Evolutionary conservation across 1,284 basidiomycete genomes (phyloP), one percentile per base, ranked within the genome.

Genomic region (Apiotrichum gracile): DNA sequence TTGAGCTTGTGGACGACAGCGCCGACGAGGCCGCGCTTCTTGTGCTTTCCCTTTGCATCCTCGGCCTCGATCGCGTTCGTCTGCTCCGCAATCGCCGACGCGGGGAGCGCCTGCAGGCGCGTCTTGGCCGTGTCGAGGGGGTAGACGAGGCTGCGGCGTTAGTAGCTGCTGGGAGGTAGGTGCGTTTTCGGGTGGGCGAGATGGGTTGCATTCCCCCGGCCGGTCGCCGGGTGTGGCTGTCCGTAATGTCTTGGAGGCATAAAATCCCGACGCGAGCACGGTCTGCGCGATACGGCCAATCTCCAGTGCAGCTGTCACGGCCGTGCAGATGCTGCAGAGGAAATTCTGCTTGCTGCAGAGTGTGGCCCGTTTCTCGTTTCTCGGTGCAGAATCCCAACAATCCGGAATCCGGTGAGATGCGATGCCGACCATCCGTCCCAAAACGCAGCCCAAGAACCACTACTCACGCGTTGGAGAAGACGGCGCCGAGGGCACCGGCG

Each of bases 101-200:
- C 47, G 16, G 61, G 54, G 13, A 66, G 51, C 9, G 90, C 89
- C 72, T 99, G 96, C 61, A 99, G 92, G 42, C 90, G 84, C 2
- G 96, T 98, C 77, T 99, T 99, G 61, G 91, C 88, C 85, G 79
- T 85, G 77, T 99, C 96, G 53, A 99, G 78, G 25, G 96, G 96
- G 74, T 98, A 99, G 21, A 97, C 90, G 55, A 90, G 81, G 43
- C 90, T 92, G 64, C 6, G 40, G 43, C 5, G 43, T 33, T 10
- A 31, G 27, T 29, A n/a, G 25, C 19, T 12, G 17, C 39, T 14
- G 33, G 33, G 39, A 14, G 39, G 39, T 26, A 25, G 24, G 17
- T 26, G 5, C 51, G 35, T 7, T n/a, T n/a, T n/a, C n/a, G n/a
- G n/a, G n/a, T n/a, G 13, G 8, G 29, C 7, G 8, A 31, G 29